Conservation (phyloP, 176 grass and related monocot genomes). For the Dactylis glomerata region DNA sequence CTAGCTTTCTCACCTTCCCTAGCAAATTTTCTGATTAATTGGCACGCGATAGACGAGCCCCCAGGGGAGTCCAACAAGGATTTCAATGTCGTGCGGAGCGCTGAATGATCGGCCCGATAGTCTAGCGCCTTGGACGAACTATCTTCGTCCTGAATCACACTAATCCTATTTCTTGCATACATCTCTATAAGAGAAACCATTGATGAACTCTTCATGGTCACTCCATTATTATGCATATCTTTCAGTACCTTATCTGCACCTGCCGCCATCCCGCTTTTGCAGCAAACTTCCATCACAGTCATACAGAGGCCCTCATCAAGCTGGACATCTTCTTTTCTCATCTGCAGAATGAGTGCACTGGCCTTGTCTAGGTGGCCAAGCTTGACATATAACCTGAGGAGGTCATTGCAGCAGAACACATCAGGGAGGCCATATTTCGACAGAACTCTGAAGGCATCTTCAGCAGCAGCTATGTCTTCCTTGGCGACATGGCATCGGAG, state of each 20-base stretch:
- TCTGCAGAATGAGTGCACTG: slow-evolving; percentile 47
- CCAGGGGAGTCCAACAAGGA: slow-evolving; percentile 46
- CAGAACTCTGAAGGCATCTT: slow-evolving; percentile 59
- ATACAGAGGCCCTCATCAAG: slow-evolving; percentile 69
- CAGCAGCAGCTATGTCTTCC: slow-evolving; percentile 66
- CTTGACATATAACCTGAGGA: slow-evolving; percentile 72
- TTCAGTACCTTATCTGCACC: slow-evolving; percentile 52
- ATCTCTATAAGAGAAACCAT: slow-evolving; percentile 53
- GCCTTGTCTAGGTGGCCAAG: slow-evolving; percentile 71
- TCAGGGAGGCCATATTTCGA: slow-evolving; percentile 39
- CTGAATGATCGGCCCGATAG: slow-evolving; percentile 7
- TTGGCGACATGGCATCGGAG: slow-evolving; percentile 65
- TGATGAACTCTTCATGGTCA: slow-evolving; percentile 34
- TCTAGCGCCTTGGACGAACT: slow-evolving; percentile 34
- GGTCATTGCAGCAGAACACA: slow-evolving; percentile 59
- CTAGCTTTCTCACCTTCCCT: slow-evolving; percentile 67
- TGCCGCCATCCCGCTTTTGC: slow-evolving; percentile 46
- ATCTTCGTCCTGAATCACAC: slow-evolving; percentile 44
- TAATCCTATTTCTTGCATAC: slow-evolving; percentile 54
- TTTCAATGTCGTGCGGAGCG: slow-evolving; percentile 27
- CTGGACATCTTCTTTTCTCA: slow-evolving; percentile 37
- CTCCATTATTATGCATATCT: slow-evolving; percentile 49
- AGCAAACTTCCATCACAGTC: slow-evolving; percentile 77
- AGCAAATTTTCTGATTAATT: slow-evolving; percentile 67
- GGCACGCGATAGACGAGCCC: slow-evolving; percentile 50